Percentiles rank a stretch among this genome's conserved stretches.
phyloP scores from a whole-genome alignment of 2,329 filamentous ascomycete species.

The Thelonectria olida region DNA sequence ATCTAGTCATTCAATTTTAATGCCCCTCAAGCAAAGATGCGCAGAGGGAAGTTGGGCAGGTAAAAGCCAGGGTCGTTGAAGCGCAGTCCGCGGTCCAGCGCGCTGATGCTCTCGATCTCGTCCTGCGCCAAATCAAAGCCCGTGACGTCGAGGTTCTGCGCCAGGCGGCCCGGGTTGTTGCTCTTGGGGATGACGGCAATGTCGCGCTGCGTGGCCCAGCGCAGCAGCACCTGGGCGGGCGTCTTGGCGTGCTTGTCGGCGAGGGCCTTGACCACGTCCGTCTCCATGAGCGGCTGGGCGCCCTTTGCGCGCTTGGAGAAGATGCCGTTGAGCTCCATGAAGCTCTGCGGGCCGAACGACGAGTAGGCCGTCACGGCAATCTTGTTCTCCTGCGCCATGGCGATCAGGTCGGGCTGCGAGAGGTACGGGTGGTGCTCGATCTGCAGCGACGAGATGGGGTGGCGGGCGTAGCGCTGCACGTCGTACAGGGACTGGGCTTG shows the following conservation, averaged over 20 bases:
- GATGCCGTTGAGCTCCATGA: slow-evolving; percentile 43
- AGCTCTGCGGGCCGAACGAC: slow-evolving; percentile 67
- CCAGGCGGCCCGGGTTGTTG: slow-evolving; percentile 59
- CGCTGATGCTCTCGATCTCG: slow-evolving; percentile 66
- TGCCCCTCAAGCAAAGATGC: slow-evolving; percentile 55
- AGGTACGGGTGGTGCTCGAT: slow-evolving; percentile 78
- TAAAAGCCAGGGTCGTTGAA: slow-evolving; percentile 64
- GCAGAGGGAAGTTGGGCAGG: slow-evolving; percentile 53
- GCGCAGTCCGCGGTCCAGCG: slow-evolving; percentile 61
- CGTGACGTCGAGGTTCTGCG: slow-evolving; percentile 65
- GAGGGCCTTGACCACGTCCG: slow-evolving; percentile 55
- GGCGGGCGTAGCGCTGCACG: slow-evolving; percentile 65
- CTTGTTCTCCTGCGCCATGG: slow-evolving; percentile 64
- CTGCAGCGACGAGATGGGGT: slow-evolving; percentile 65
- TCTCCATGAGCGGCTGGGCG: slow-evolving; percentile 43
- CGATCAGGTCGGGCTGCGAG: slow-evolving; percentile 64
- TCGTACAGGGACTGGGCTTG: slow-evolving; percentile 67
- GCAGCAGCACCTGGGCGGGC: slow-evolving; percentile 71
- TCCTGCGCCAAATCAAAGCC: slow-evolving; percentile 62
- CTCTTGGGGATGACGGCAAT: slow-evolving; percentile 73
- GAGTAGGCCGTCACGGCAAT: slow-evolving; percentile 73
- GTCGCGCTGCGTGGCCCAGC: slow-evolving; percentile 73
- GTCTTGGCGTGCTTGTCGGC: slow-evolving; percentile 66
- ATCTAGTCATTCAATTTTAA: slow-evolving; percentile 7
- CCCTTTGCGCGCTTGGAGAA: slow-evolving; percentile 39